phyloP scores from a whole-genome alignment of 83 land plant genomes.

The Thuja plicata region DNA sequence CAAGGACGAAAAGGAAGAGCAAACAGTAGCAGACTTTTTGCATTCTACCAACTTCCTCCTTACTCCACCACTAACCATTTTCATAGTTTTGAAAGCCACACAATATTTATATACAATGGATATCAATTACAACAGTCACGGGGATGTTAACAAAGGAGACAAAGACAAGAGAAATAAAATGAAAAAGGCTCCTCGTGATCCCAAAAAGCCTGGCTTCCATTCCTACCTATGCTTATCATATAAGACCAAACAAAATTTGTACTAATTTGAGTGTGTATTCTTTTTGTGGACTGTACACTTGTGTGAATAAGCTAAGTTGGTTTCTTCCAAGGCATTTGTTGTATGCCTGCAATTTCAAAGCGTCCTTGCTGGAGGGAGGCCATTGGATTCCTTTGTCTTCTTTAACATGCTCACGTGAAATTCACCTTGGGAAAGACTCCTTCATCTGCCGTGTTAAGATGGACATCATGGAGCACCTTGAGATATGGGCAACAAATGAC shows the following conservation, averaged over 20 bases:
- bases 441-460: no score
- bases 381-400: no score
- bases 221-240: neutral
- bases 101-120: neutral
- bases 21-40: neutral
- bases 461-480: no score
- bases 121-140: neutral
- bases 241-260: neutral
- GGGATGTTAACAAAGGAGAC: neutral
- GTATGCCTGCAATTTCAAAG: no score
- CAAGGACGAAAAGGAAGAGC: neutral
- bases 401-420: no score
- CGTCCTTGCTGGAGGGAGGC: no score
- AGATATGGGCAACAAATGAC: no score
- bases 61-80: neutral
- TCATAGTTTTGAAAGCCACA: neutral
- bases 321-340: no score
- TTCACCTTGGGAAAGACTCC: no score
- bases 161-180: neutral
- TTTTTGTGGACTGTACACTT: no score
- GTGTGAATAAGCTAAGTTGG: no score
- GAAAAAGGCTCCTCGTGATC: neutral
- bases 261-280: neutral
- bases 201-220: neutral
- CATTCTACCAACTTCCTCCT: conserved; percentile 1